Evolutionary conservation across 1,139 yeast species (phyloP), one percentile per base, ranked within the genome.

Genomic region (Candida sp.): DNA sequence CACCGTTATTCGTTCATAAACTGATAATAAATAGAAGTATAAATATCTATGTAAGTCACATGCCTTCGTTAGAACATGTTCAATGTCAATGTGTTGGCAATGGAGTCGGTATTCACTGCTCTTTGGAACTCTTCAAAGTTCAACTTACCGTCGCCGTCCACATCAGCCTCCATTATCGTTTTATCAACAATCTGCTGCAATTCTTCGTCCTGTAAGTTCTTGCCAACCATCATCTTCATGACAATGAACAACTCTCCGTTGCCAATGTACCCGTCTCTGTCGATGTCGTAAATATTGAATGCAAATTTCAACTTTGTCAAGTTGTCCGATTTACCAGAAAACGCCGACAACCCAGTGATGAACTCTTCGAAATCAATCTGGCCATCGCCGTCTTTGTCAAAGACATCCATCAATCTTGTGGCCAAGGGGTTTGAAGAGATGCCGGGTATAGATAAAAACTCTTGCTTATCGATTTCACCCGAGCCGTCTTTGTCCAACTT

Each of bases 221-320:
- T 88, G 3, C 98, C 99, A 39, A 94, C 99, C 99, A 96, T 96
- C 85, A 91, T 90, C 70, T 94, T 90, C 75, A 96, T 78, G 42
- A 96, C 98, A 46, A 94, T 80, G 63, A 88, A 96, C 52, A 96
- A 72, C 69, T 96, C 99, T 25, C 99, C 99, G 64, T 94, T 94
- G 4, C 98, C 93, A 44, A 96, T 90, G 64, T 68, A 92, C 0
- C 99, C 99, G 66, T 96, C 99, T 50, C 93, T 80, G 68, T 96
- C 99, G 57, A 96, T 92, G 65, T 96, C 99, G 65, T 94, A 96
- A 22, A 96, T 91, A 64, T 86, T 90, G 72, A 96, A 96, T 26
- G 98, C 96, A 76, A 96, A 94, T 65, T 77, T 78, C 56, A 94
- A 77, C 69, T 94, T 94, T 58, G 92, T 98, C 49, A 85, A 88